Conservation (phyloP, 768 basidiomycete genomes). For the Lactarius hengduanensis region DNA sequence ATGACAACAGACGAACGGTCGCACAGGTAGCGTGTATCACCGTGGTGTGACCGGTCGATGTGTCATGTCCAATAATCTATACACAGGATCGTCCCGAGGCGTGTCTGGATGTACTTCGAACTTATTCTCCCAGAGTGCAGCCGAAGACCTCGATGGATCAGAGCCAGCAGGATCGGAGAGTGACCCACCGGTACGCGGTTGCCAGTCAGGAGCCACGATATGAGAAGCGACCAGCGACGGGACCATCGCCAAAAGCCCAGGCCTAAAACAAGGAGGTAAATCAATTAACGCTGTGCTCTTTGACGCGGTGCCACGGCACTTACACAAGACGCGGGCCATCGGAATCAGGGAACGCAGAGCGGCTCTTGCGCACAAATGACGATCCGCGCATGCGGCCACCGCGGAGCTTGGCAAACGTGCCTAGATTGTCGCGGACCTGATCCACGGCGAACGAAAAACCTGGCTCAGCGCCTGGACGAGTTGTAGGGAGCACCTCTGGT, state of each 20-base stretch:
- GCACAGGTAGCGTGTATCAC: neutral
- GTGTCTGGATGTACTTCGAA: conserved; percentile 89
- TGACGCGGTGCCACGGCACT: conserved; percentile 36
- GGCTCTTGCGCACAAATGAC: conserved; percentile 80
- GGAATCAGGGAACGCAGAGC: conserved; percentile 54
- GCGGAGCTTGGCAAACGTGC: conserved; percentile 76
- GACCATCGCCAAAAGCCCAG: conserved; percentile 74
- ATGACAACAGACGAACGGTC: neutral
- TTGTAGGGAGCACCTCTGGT: conserved; percentile 63
- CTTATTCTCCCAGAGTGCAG: conserved; percentile 82
- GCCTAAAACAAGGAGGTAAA: conserved; percentile 43
- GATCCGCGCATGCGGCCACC: conserved; percentile 88
- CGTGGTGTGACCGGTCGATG: conserved; percentile 19
- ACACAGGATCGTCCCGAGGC: conserved; percentile 56
- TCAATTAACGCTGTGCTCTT: conserved; percentile 29
- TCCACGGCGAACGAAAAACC: conserved; percentile 80
- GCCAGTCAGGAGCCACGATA: conserved; percentile 60
- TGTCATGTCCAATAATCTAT: conserved; percentile 27
- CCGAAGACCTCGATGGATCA: conserved; percentile 78
- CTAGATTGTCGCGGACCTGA: conserved; percentile 82
- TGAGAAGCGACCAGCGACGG: conserved; percentile 73
- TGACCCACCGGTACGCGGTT: conserved; percentile 49
- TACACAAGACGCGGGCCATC: conserved; percentile 46
- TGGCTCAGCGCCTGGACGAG: conserved; percentile 53
- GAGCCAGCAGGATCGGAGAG: conserved; percentile 71